These are phyloP conservation scores for Penicillium sp. DNA, from an alignment of 2,329 filamentous ascomycete genomes.

Conservation along the genomic window DNA sequence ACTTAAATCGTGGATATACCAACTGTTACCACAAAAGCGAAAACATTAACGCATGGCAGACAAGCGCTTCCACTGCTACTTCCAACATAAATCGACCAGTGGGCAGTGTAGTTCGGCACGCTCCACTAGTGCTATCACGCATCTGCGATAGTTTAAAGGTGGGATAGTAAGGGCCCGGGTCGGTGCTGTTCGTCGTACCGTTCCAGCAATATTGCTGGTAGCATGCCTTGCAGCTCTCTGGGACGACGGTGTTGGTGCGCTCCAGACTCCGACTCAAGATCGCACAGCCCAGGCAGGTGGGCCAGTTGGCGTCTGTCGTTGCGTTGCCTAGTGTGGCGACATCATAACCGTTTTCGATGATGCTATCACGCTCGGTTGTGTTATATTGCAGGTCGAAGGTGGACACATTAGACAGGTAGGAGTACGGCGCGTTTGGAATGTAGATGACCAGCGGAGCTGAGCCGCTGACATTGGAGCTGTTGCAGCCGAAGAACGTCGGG, in stretches of 20 bases:
- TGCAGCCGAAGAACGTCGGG: conserved; percentile 74
- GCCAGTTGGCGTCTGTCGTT: conserved; percentile 70
- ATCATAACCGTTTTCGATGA: conserved; percentile 68
- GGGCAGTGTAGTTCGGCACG: background rate
- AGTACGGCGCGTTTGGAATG: conserved; percentile 76
- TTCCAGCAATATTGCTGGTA: conserved; percentile 86
- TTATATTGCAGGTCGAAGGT: conserved; percentile 19
- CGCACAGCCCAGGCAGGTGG: conserved; percentile 77
- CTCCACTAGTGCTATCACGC: background rate
- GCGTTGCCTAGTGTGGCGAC: conserved; percentile 75
- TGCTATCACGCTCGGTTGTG: background rate
- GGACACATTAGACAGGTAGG: conserved; percentile 69
- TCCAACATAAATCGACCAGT: background rate
- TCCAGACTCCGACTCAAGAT: conserved; percentile 71
- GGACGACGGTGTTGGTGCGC: conserved; percentile 65
- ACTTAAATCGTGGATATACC: background rate
- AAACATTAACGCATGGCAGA: background rate
- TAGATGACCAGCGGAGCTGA: conserved; percentile 50
- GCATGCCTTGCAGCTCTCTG: conserved; percentile 63
- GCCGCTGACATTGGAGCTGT: conserved; percentile 59
- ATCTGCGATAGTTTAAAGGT: background rate
- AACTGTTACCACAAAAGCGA: background rate
- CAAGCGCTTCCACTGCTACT: background rate
- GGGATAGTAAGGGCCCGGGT: background rate
- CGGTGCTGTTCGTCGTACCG: conserved; percentile 53